Evolutionary conservation across 2,329 filamentous ascomycete species (phyloP), one percentile per base, ranked within the genome.

Genomic region (Paramyrothecium sp.): DNA sequence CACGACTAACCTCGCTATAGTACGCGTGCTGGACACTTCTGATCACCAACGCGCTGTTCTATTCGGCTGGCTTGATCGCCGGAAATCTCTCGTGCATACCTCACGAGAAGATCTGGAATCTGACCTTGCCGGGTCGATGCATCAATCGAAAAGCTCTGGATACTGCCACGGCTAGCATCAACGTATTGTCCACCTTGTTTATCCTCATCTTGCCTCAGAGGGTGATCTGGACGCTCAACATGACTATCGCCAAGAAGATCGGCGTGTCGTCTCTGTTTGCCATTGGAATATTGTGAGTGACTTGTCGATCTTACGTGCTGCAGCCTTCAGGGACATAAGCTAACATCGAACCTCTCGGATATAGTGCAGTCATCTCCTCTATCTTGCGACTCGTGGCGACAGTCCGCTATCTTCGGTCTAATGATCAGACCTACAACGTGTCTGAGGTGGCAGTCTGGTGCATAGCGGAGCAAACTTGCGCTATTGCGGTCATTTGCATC

Each of bases 181-280:
- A 38, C 33, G 16, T 38, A 10, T 8, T 16, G 33, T 16, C 8
- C 8, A 53, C 55, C 20, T 12, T 58, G 7, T 22, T 55, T 12
- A 52, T 56, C 19, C 44, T 58, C 21, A 11, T 55, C 3, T 33
- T 58, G n/a, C 56, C 56, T 7, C 56, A 58, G 30, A 26, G 41
- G 10, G 44, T 56, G 21, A 55, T 58, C 38, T 58, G 54, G 56
- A 41, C 21, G 19, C 34, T 58, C 20, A 22, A 52, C 17, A 55
- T 58, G 41, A 47, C 49, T 7, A 26, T 12, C 10, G 19, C 12
- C 2, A 47, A 16, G 2, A 55, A 54, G 13, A 20, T 50, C 20
- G 49, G 50, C 26, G 23, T 56, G 7, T 58, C 54, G 16, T 38
- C 48, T 30, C 17, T 58, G 20, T 58, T 58, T 38, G 52, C 54